These are phyloP conservation scores for Hygrocybe punicea DNA, from an alignment of 768 basidiomycete genomes.

Conservation along the genomic window DNA sequence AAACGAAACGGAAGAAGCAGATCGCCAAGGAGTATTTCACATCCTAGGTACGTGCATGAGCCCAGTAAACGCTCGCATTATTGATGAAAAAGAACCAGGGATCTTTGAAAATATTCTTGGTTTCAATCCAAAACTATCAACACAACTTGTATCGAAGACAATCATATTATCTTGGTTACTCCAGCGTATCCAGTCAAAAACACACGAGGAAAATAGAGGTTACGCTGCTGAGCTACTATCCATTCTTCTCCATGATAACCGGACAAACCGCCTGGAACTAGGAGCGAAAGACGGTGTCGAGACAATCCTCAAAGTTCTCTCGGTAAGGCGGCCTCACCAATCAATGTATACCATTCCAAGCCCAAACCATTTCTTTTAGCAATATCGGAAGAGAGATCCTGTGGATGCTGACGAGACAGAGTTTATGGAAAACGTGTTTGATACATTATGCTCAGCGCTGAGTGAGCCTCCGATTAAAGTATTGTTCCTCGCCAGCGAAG, in stretches of 20 bases:
- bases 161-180: slow-evolving; percentile 76
- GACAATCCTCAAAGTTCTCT: slow-evolving; percentile 65
- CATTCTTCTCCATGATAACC: slow-evolving; percentile 77
- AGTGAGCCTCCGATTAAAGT: slow-evolving; percentile 75
- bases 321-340: slow-evolving; percentile 61
- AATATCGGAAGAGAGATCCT: slow-evolving; percentile 85
- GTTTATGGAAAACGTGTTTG: slow-evolving; percentile 97
- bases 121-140: slow-evolving; percentile 74
- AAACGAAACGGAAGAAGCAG: slow-evolving; percentile 89
- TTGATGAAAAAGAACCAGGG: slow-evolving; percentile 40
- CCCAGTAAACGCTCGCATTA: slow-evolving; percentile 2
- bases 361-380: slow-evolving; percentile 43
- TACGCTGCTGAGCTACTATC: slow-evolving; percentile 94
- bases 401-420: slow-evolving; percentile 86
- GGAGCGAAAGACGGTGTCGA: slow-evolving; percentile 80
- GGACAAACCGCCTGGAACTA: slow-evolving; percentile 63
- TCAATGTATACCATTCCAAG: slow-evolving; percentile 2
- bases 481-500: slow-evolving; percentile 85
- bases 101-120: slow-evolving; percentile 92
- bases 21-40: slow-evolving; percentile 89
- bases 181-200: slow-evolving; percentile 65
- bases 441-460: slow-evolving; percentile 81
- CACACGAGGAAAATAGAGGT: slow-evolving; percentile 84
- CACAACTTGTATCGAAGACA: slow-evolving; percentile 69
- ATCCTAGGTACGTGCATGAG: slow-evolving; percentile 58